phyloP scores from a whole-genome alignment of 1,284 basidiomycete species.

The Apiotrichum akiyoshidainum region DNA sequence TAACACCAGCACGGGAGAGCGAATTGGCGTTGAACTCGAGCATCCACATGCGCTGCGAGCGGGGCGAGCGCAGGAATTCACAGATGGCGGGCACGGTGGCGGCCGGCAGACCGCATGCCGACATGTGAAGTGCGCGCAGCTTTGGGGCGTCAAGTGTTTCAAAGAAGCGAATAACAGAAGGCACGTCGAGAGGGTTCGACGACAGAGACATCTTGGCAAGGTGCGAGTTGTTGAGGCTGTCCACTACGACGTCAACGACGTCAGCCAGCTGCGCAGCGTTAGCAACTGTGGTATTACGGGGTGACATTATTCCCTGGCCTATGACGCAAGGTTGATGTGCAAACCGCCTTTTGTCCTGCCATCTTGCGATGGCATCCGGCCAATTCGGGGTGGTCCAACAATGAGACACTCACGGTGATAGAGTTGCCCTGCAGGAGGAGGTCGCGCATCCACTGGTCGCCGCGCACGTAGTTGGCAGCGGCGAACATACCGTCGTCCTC shows the following conservation, averaged over 20 bases:
- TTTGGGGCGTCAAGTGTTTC: slow-evolving; percentile 24
- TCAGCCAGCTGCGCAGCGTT: slow-evolving; percentile 2
- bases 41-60: slow-evolving; percentile 28
- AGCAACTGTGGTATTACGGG: too few species aligned
- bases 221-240: slow-evolving; percentile 31
- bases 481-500: slow-evolving; percentile 15
- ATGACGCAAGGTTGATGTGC: too few species aligned
- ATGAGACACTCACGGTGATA: slow-evolving; percentile 28
- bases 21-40: slow-evolving; percentile 44
- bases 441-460: slow-evolving; percentile 32
- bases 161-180: slow-evolving; percentile 27
- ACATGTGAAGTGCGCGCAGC: slow-evolving; percentile 37
- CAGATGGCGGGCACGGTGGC: slow-evolving; percentile 18
- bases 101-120: slow-evolving; percentile 29
- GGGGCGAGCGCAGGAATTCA: slow-evolving; percentile 24
- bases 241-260: slow-evolving; percentile 12
- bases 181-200: slow-evolving; percentile 30
- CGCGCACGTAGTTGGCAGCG: slow-evolving; percentile 16
- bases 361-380: background rate
- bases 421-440: slow-evolving; percentile 38
- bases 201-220: slow-evolving; percentile 34
- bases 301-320: too few species aligned
- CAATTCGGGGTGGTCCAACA: background rate
- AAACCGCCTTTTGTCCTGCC: too few species aligned
- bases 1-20: slow-evolving; percentile 31